phyloP scores from a whole-genome alignment of 352 stramenopile species.

The Phytophthora foliorum region DNA sequence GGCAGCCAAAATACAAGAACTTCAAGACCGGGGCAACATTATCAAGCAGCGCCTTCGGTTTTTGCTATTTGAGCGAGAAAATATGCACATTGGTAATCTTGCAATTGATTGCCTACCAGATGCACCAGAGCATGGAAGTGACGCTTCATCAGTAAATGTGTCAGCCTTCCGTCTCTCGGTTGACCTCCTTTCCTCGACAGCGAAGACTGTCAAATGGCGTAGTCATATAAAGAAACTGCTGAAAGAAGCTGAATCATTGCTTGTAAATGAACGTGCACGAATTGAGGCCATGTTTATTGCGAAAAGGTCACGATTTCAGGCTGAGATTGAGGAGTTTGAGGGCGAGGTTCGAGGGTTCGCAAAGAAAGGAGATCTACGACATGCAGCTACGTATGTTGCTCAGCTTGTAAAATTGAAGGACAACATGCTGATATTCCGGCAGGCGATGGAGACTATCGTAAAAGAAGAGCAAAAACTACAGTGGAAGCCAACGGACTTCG shows the following conservation, averaged over 20 bases:
- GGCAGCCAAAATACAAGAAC: slow-evolving; percentile 44
- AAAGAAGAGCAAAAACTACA: slow-evolving; percentile 74
- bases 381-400: slow-evolving; percentile 80
- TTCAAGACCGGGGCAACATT: slow-evolving; percentile 51
- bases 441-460: slow-evolving; percentile 62
- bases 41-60: slow-evolving; percentile 77
- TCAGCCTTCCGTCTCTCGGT: slow-evolving; percentile 29
- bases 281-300: slow-evolving; percentile 81
- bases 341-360: slow-evolving; percentile 71
- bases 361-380: slow-evolving; percentile 80
- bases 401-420: slow-evolving; percentile 83
- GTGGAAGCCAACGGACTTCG: slow-evolving; percentile 78
- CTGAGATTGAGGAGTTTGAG: slow-evolving; percentile 84
- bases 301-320: slow-evolving; percentile 73
- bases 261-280: slow-evolving; percentile 68
- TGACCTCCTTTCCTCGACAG: slow-evolving; percentile 67
- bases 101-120: slow-evolving; percentile 1
- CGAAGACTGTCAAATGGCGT: slow-evolving; percentile 78
- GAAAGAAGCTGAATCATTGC: slow-evolving; percentile 55
- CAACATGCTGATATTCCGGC: slow-evolving; percentile 59
- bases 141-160: not conserved
- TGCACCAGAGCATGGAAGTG: not conserved
- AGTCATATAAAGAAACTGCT: slow-evolving; percentile 66
- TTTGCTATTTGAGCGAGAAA: slow-evolving; percentile 68
- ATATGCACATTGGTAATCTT: slow-evolving; percentile 39